Percentiles rank a stretch among this genome's conserved stretches.
Conservation (phyloP, 306 rosid genomes). For the Argentina anserina region DNA sequence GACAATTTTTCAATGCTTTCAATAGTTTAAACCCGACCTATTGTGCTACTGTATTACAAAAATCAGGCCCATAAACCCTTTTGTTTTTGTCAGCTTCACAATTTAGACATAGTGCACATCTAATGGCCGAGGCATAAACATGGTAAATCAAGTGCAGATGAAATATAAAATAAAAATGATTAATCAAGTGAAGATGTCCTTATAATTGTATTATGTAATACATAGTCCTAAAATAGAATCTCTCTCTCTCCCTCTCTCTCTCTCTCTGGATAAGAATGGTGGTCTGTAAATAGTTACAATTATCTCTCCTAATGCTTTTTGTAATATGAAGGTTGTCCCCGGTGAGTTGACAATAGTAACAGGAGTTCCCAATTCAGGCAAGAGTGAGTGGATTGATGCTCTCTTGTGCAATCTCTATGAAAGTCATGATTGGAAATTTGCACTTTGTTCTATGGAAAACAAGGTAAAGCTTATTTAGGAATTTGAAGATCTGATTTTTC, state of each 20-base stretch:
- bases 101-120: too few relatives aligned
- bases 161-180: background rate
- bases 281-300: too few relatives aligned
- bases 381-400: constrained; percentile 99
- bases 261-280: background rate
- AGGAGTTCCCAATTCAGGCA: constrained; percentile 97
- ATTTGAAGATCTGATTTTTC: background rate
- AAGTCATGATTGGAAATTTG: constrained; percentile 74
- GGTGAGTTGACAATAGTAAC: constrained; percentile 92
- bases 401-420: constrained; percentile 80
- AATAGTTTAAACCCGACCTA: too few relatives aligned
- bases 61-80: too few relatives aligned
- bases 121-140: background rate
- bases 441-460: constrained; percentile 94
- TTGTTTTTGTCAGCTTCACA: too few relatives aligned
- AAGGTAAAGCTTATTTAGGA: constrained; percentile 40
- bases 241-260: background rate
- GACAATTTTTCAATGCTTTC: too few relatives aligned
- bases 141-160: background rate
- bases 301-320: constrained; percentile 8
- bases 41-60: too few relatives aligned
- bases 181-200: too few relatives aligned
- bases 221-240: too few relatives aligned
- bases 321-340: constrained; percentile 67
- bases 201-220: too few relatives aligned